Base-by-base conservation (phyloP, 495 filamentous ascomycete genomes). In the Aspergillus campestris region DNA sequence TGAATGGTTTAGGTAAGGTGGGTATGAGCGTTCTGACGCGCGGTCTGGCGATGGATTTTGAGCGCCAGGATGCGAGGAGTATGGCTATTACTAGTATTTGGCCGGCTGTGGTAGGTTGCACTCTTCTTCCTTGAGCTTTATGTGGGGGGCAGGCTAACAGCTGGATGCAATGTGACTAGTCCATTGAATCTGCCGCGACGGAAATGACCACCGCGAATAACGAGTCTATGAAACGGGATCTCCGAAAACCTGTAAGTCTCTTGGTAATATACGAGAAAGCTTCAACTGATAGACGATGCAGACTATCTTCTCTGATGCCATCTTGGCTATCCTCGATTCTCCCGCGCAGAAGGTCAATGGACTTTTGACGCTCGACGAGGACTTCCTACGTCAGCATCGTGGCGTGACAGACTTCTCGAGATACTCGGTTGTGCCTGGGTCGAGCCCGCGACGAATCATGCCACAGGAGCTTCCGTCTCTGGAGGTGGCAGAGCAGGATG, bases 61-160 rank as follows among this genome's bases (percentile, higher is more conserved):
- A 79, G 46, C 58, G 87, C 41, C 74, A 89, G 51, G 82, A 73
- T 6, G 69, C 73, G 39, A 62, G 39, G 7, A 72, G 78, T 12
- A 87, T 92, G 86, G 83, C 84, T 4, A 79, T 91, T 39, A 88
- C 81, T 0, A 83, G 85, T 50, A 77, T 92, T 8, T 94, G 87
- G 87, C 88, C 87, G 13, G 86, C 87, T 9, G 70, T 68, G 15
- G 85, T 83, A 63, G 53, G 82, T 69, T 24, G 4, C 2, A 13
- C 35, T 34, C 10, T 15, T 15, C 8, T 29, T 28, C 0, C 7
- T 28, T 42, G 8, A n/a, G 10, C 13, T 37, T 8, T 33, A 38
- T 7, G 14, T 31, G 18, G 39, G 18, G 13, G 15, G 44, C 7
- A 44, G 31, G 49, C 42, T 58, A 30, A 58, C 39, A 7, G 35